Conservation (phyloP, 169 alveolate species). For the Plasmodium blacklocki region DNA sequence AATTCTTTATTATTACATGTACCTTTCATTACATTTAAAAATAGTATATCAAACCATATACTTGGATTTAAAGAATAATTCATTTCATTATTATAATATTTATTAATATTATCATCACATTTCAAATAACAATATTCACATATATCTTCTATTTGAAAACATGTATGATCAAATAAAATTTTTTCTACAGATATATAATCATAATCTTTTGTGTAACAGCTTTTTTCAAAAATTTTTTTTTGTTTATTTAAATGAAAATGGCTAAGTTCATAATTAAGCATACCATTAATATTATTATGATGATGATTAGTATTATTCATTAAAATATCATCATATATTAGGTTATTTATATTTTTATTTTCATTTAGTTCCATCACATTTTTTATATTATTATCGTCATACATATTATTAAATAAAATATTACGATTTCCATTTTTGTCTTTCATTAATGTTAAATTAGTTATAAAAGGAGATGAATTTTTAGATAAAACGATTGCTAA, state of each 20-base stretch:
- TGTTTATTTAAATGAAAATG: constrained; percentile 58
- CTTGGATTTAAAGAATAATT: constrained; percentile 46
- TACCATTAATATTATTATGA: not conserved
- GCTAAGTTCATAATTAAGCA: constrained; percentile 17
- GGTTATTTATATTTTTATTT: not conserved
- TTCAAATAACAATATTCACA: constrained; percentile 54
- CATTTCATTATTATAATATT: constrained; percentile 13
- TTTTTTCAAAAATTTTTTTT: constrained; percentile 26
- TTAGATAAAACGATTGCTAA: constrained; percentile 50
- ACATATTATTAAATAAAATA: not conserved
- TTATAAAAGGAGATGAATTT: constrained; percentile 59
- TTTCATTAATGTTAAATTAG: constrained; percentile 25
- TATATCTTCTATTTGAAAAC: constrained; percentile 64
- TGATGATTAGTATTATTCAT: not conserved
- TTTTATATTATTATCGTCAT: not conserved
- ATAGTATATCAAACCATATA: constrained; percentile 71
- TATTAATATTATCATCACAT: constrained; percentile 36
- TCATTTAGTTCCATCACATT: not conserved
- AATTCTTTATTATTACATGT: constrained; percentile 33
- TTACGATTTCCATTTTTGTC: not conserved
- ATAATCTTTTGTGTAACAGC: constrained; percentile 60
- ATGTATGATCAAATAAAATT: constrained; percentile 60
- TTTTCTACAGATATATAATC: constrained; percentile 67
- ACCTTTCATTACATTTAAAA: constrained; percentile 50
- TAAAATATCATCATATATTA: not conserved